Conservation (phyloP, 495 filamentous ascomycete genomes). For the Chaetomidium leptoderma region DNA sequence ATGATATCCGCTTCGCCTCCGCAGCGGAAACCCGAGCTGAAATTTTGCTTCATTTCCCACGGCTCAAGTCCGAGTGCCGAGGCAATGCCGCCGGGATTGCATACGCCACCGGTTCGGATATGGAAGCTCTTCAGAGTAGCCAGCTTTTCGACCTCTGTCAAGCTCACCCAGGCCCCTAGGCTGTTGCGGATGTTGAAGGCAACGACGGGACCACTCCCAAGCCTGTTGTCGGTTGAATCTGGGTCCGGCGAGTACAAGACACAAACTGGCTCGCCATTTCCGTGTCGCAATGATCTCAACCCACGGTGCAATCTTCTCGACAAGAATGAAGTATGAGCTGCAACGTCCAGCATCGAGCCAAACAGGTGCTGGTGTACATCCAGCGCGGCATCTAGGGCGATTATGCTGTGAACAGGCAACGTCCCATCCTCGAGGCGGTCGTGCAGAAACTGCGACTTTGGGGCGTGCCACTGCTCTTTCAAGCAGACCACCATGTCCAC, state of each 20-base stretch:
- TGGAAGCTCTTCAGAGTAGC: constrained; percentile 75
- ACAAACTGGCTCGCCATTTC: constrained; percentile 64
- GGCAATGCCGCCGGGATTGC: constrained; percentile 86
- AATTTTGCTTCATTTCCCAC: constrained; percentile 76
- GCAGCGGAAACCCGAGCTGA: constrained; percentile 73
- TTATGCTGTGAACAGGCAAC: constrained; percentile 79
- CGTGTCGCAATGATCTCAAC: constrained; percentile 58
- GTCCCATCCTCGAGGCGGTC: constrained; percentile 87
- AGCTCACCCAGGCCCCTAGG: constrained; percentile 67
- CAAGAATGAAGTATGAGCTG: constrained; percentile 71
- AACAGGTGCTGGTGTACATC: constrained; percentile 65
- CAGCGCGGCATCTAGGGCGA: constrained; percentile 72
- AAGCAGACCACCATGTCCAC: constrained; percentile 69
- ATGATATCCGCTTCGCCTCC: constrained; percentile 77
- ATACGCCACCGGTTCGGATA: constrained; percentile 78
- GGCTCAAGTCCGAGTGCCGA: constrained; percentile 61
- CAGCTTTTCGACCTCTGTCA: constrained; percentile 79
- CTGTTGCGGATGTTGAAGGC: constrained; percentile 76
- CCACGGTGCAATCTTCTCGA: constrained; percentile 54
- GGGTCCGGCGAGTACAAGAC: constrained; percentile 54
- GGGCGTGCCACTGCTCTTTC: constrained; percentile 67
- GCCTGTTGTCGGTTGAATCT: constrained; percentile 23
- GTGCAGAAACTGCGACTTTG: constrained; percentile 68
- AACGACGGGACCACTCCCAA: constrained; percentile 64
- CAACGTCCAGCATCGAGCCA: constrained; percentile 62